Evolutionary conservation across 2,329 filamentous ascomycete species (phyloP).

Genomic region (Colletotrichum orbiculare): DNA sequence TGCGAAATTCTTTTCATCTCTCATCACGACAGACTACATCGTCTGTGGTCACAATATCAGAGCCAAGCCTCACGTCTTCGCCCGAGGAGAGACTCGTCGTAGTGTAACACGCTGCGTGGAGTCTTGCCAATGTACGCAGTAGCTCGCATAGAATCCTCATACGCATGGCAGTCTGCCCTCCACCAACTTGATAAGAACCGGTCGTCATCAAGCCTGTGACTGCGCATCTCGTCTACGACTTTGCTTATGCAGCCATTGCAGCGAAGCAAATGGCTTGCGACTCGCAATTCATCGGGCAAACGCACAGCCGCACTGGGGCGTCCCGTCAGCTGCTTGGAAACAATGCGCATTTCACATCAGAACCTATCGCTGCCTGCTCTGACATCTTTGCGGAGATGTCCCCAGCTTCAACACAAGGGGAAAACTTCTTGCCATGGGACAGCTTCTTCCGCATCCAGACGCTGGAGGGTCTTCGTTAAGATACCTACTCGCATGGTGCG

Average conservation of each 20-base stretch:
- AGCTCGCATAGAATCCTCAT: neutral
- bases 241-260: too few relatives aligned
- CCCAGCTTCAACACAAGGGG: neutral
- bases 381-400: neutral
- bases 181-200: too few relatives aligned
- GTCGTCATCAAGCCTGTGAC: too few relatives aligned
- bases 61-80: slow-evolving; percentile 6
- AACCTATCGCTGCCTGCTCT: too few relatives aligned
- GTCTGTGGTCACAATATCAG: slow-evolving; percentile 11
- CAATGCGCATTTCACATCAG: too few relatives aligned
- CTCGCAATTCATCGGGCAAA: slow-evolving; percentile 12
- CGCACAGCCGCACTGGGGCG: slow-evolving; percentile 26
- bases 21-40: neutral
- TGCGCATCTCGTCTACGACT: too few relatives aligned
- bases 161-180: slow-evolving; percentile 8
- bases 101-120: slow-evolving; percentile 14
- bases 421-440: neutral
- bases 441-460: neutral
- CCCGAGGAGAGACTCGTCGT: slow-evolving; percentile 5
- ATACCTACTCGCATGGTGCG: slow-evolving; percentile 12
- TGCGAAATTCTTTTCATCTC: neutral
- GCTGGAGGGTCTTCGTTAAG: too few relatives aligned
- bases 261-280: neutral
- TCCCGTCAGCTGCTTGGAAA: neutral
- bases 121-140: neutral